phyloP scores from a whole-genome alignment of 495 filamentous ascomycete genomes.

The Mytilinidion resinicola region DNA sequence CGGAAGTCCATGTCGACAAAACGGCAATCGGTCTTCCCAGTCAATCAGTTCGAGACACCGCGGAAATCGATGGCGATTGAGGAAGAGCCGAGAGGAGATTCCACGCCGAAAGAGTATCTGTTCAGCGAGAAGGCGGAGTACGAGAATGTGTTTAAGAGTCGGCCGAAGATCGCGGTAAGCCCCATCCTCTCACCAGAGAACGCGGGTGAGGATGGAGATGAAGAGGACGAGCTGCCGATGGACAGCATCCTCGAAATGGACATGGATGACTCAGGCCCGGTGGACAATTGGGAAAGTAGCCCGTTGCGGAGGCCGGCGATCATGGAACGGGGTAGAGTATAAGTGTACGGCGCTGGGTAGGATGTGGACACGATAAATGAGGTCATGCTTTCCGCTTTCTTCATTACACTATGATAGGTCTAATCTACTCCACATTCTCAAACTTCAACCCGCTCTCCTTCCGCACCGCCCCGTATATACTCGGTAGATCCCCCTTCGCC shows the following conservation, averaged over 20 bases:
- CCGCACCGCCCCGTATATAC: constrained; percentile 72
- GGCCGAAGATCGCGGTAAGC: constrained; percentile 72
- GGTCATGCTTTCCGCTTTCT: not conserved
- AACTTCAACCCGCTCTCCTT: constrained; percentile 63
- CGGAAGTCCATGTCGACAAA: constrained; percentile 13
- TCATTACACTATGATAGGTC: not conserved
- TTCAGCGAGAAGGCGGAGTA: constrained; percentile 68
- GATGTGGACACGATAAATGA: too few species aligned
- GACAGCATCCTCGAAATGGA: constrained; percentile 20
- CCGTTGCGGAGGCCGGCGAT: constrained; percentile 7
- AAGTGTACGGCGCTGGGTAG: not conserved
- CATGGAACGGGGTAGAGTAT: not conserved
- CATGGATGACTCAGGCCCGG: constrained; percentile 10
- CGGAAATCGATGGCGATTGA: constrained; percentile 30
- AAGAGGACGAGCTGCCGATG: constrained; percentile 13
- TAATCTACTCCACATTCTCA: constrained; percentile 43
- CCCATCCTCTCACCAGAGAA: constrained; percentile 41
- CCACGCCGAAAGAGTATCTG: constrained; percentile 53
- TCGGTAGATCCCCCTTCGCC: constrained; percentile 72
- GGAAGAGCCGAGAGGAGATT: constrained; percentile 29
- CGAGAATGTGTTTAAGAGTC: constrained; percentile 76
- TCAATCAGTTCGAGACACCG: constrained; percentile 58
- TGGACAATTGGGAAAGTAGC: constrained; percentile 12
- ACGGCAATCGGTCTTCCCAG: constrained; percentile 47
- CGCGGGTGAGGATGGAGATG: not conserved